Evolutionary conservation across 2,329 filamentous ascomycete species (phyloP).

Genomic region (Claviceps paspali): DNA sequence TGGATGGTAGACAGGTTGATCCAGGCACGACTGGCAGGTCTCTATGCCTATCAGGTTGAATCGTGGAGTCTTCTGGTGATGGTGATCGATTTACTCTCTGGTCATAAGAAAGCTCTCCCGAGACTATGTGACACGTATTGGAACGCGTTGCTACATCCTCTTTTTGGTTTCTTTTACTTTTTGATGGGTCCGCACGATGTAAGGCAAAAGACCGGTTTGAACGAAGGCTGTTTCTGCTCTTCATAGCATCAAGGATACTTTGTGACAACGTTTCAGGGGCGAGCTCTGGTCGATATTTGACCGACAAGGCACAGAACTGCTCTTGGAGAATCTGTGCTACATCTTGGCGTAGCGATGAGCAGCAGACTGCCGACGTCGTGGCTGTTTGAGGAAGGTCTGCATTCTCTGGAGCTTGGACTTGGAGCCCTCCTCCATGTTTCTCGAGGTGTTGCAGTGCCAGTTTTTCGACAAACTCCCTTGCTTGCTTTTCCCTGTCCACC

Average conservation of each 20-base stretch:
- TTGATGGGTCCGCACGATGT: conserved; percentile 3
- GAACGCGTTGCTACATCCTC: conserved; percentile 4
- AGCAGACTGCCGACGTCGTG: conserved; percentile 32
- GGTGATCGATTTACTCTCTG: background rate
- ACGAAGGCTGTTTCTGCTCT: conserved; percentile 5
- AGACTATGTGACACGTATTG: background rate
- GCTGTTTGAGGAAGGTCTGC: conserved; percentile 14
- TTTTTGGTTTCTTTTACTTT: conserved; percentile 8
- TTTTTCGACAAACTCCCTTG: conserved; percentile 9
- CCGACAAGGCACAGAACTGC: conserved; percentile 34
- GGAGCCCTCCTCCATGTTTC: background rate
- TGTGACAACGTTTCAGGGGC: conserved; percentile 29
- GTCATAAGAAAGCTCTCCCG: background rate
- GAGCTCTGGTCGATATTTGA: conserved; percentile 24
- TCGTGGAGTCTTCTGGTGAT: background rate
- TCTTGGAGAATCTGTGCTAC: conserved; percentile 30
- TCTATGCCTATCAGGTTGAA: background rate
- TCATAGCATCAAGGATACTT: conserved; percentile 25
- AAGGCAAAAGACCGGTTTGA: background rate
- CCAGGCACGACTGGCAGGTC: background rate
- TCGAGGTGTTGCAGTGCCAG: conserved; percentile 2
- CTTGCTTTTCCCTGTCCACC: conserved; percentile 7
- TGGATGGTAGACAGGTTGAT: background rate
- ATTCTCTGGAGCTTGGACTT: conserved; percentile 21
- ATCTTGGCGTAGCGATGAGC: conserved; percentile 30